Evolutionary conservation across 768 basidiomycete species (phyloP), one percentile per base, ranked within the genome.

Genomic region (Xerocomellus amylosporus): DNA sequence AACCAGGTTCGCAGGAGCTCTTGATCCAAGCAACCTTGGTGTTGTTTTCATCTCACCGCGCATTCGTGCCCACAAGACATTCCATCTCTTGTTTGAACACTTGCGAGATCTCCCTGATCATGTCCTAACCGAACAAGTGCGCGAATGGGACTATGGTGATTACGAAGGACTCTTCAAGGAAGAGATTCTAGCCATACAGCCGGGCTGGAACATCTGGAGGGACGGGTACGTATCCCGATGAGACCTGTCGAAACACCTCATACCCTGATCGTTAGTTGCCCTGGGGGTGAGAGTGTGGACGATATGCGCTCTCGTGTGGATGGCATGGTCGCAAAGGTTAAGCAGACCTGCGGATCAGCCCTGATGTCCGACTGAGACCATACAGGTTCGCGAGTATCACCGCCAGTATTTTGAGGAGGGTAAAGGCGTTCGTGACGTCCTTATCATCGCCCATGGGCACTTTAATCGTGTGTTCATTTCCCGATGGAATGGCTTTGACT

Each of bases 61-160:
- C 43, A 76, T 79, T 54, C 85, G 95, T 44, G 93, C 95, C 3
- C 88, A 87, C 61, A 82, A 74, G 63, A 98, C 95, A 1, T 96
- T 93, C 64, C 82, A 93, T 46, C 76, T 95, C 43, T 74, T 93
- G 33, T 93, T 93, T 51, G 79, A 71, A 28, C 75, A 80, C 54
- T 61, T 79, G 36, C 68, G 71, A 5, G 55, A 74, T 48, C 49
- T 64, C 34, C 87, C 86, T 2, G 55, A 79, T 53, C 83, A 87
- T 63, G 62, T 78, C 19, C 65, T 83, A 33, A 84, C 86, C 0
- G 89, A 91, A 59, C 79, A 83, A 22, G 85, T 76, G 24, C 77
- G 84, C 40, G 93, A 95, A 68, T 95, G 92, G 92, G 89, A 96
- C 64, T 96, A 96, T 66, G 90, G 95, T 10, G 83, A 90, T 8